Evolutionary conservation across 2,329 filamentous ascomycete genomes (phyloP).

Genomic region (Parastagonospora nodorum): DNA sequence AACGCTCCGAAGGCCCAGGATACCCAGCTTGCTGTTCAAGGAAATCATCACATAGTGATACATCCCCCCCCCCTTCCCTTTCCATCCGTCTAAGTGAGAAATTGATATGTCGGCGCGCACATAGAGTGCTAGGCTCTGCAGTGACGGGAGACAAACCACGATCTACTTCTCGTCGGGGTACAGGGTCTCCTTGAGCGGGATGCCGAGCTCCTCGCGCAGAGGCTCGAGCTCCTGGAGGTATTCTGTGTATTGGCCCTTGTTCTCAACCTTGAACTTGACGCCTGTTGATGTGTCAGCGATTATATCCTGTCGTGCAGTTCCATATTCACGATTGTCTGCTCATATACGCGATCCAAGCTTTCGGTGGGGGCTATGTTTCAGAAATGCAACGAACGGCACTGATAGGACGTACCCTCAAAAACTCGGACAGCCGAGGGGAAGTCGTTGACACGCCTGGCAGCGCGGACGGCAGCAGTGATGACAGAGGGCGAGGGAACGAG

Average conservation of each 20-base stretch:
- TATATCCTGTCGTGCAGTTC: neutral
- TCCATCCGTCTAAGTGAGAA: conserved; percentile 24
- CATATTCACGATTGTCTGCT: neutral
- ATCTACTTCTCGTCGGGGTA: conserved; percentile 65
- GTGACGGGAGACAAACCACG: conserved; percentile 13
- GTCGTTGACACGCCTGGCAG: conserved; percentile 95
- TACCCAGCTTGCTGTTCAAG: conserved; percentile 18
- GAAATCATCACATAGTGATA: conserved; percentile 35
- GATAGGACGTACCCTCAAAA: conserved; percentile 82
- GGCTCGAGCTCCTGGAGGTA: conserved; percentile 93
- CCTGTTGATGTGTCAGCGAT: conserved; percentile 59
- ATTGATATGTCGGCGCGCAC: conserved; percentile 30
- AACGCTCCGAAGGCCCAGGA: conserved; percentile 6
- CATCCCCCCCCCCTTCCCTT: conserved; percentile 24
- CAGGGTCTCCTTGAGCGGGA: conserved; percentile 88
- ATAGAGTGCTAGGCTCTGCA: conserved; percentile 17
- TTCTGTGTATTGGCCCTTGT: conserved; percentile 94
- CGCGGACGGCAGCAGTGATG: conserved; percentile 87
- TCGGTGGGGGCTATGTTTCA: neutral
- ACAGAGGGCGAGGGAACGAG: conserved; percentile 94
- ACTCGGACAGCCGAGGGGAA: conserved; percentile 97
- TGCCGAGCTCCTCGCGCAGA: conserved; percentile 89
- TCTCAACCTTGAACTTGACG: conserved; percentile 99
- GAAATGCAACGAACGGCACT: neutral
- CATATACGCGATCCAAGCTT: neutral